Base-by-base conservation (phyloP, 768 basidiomycete genomes). In the Mycena maculata region DNA sequence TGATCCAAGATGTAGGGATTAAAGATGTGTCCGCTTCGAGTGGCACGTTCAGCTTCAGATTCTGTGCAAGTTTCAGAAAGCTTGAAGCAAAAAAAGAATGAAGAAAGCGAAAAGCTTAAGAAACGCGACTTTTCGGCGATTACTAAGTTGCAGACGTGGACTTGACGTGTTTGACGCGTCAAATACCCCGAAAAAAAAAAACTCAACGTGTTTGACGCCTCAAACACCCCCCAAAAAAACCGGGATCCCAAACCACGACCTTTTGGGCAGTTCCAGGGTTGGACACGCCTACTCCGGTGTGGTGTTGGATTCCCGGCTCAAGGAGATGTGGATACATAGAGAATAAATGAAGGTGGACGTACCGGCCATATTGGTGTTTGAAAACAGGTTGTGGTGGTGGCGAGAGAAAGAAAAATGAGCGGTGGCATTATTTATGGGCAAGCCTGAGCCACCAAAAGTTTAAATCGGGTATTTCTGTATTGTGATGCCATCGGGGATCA, bases 201-300 rank as follows among this genome's bases (percentile, higher is more conserved):
- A 42, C 5, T 38, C 16, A 18, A 42, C 41, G 41, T 6, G 20
- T 42, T 13, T 13, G 33, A 42, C 13, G 20, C 20, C 9, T 42
- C 6, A n/a, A n/a, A n/a, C n/a, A n/a, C n/a, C n/a, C n/a, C n/a
- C n/a, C n/a, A n/a, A n/a, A n/a, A n/a, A n/a, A n/a, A n/a, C n/a
- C n/a, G n/a, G 20, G 20, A 15, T 20, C 2, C 2, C 3, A 36
- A 16, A 15, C 27, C 52, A 16, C 23, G 25, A 15, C 22, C 30
- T 11, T 5, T 56, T 63, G 12, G n/a, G 52, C 52, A 53, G 52
- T 45, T 28, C 52, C 61, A 54, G 42, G 28, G 61, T 63, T 31
- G 52, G 52, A n/a, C 41, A 33, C 52, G 42, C 60, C 6, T 60
- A 53, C 12, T 45, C 18, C 15, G 28, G 15, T 3, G 11, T 6